phyloP scores from a whole-genome alignment of 345 rosid genomes.

The Eutrema japonicum region DNA sequence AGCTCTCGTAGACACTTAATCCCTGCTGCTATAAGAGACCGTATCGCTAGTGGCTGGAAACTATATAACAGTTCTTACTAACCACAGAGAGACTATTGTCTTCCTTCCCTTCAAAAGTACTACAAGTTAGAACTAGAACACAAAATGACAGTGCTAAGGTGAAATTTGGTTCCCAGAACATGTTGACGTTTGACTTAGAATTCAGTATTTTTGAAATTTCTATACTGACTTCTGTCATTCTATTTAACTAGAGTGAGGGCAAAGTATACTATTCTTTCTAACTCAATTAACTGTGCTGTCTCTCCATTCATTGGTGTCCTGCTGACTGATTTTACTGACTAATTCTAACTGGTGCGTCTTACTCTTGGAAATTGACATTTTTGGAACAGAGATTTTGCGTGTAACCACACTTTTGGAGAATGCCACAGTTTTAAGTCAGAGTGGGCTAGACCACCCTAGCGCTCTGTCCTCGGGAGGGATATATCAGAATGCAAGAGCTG shows the following conservation, averaged over 20 bases:
- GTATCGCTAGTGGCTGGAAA: not conserved
- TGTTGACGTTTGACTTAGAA: conserved; percentile 23
- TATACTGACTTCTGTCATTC: conserved; percentile 32
- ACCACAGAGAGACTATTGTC: not conserved
- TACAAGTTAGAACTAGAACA: not conserved
- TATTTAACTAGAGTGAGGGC: conserved; percentile 39
- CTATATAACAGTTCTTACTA: conserved; percentile 3
- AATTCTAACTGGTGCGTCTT: conserved; percentile 94
- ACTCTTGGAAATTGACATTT: conserved; percentile 95
- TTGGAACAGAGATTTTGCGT: conserved; percentile 98
- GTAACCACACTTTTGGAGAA: conserved; percentile 99
- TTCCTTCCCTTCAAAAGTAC: not conserved
- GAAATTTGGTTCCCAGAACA: not conserved
- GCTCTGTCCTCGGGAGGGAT: conserved; percentile 92
- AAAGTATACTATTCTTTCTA: conserved; percentile 47
- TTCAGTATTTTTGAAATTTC: not conserved
- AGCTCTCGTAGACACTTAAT: conserved; percentile 17
- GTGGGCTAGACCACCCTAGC: conserved; percentile 94
- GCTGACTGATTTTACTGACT: conserved; percentile 67
- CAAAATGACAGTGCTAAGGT: not conserved
- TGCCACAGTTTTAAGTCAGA: conserved; percentile 98
- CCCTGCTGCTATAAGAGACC: conserved; percentile 9
- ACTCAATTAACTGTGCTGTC: conserved; percentile 57
- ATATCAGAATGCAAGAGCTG: conserved; percentile 93
- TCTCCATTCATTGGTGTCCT: conserved; percentile 62